Evolutionary conservation across 2,329 filamentous ascomycete genomes (phyloP), one percentile per base, ranked within the genome.

Genomic region (Chrysoporthe cubensis): DNA sequence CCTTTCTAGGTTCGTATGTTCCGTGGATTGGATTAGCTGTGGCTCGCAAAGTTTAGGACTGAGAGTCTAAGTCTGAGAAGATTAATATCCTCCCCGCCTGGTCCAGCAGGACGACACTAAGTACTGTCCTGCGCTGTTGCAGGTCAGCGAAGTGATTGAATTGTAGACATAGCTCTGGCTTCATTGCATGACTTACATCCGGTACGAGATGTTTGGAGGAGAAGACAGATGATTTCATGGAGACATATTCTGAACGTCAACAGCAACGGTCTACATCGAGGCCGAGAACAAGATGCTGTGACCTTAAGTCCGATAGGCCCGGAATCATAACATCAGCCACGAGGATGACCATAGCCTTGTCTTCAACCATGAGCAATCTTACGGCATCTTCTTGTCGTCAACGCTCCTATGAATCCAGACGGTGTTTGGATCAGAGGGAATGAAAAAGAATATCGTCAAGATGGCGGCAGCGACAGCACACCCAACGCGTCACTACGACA

Each of bases 291-390:
- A n/a, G 40, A 13, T 46, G n/a, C 11, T 34, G 37, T 46, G 26
- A 11, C 26, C 44, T 52, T 64, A 64, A 57, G 21, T 64, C 62
- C 62, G 62, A 57, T 57, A 64, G 14, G 46, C 40, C 62, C 62
- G 50, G 21, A 54, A 34, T 32, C 48, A n/a, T 57, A 50, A 48
- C 46, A 43, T 57, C 52, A 56, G 16, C n/a, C 8, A 18, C 43
- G 18, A 32, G 6, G 21, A 57, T 34, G 13, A 34, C 44, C 11
- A 6, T 21, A 7, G 42, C 14, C 18, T 8, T 8, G 14, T 42
- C 13, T 54, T 32, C 13, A 6, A 54, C 13, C 13, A 34, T 26
- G 26, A 26, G 2, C 50, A 5, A 16, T 6, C 13, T 34, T 4
- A 34, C 11, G 32, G 13, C 26, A 54, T 54, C 1, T 16, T 3